These are phyloP conservation scores for Colletotrichum eleusines DNA, from an alignment of 2,329 filamentous ascomycete genomes.

Conservation along the genomic window DNA sequence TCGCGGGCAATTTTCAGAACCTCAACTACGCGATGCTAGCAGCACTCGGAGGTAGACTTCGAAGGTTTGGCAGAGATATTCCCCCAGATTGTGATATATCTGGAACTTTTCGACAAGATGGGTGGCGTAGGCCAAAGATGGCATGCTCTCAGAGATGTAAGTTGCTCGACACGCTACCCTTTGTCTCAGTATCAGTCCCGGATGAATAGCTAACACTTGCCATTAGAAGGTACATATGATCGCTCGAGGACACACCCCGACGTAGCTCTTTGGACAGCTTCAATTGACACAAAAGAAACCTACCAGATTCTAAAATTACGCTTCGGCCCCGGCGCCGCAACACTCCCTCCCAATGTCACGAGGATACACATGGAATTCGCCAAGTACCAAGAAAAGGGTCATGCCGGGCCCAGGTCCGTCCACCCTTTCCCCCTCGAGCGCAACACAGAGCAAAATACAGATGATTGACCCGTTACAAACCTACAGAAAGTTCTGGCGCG, in stretches of 20 bases:
- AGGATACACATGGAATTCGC: constrained; percentile 82
- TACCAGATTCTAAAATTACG: constrained; percentile 78
- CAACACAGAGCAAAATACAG: constrained; percentile 48
- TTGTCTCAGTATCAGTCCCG: background rate
- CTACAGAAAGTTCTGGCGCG: constrained; percentile 86
- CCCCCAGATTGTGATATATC: constrained; percentile 20
- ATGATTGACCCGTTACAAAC: background rate
- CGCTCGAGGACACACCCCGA: constrained; percentile 15
- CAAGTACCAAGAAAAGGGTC: constrained; percentile 70
- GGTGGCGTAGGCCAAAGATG: constrained; percentile 66
- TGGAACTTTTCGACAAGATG: constrained; percentile 54
- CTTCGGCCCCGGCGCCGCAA: constrained; percentile 84
- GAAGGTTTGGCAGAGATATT: constrained; percentile 11
- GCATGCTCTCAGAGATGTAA: constrained; percentile 79
- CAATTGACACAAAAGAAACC: constrained; percentile 46
- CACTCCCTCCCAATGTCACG: constrained; percentile 81
- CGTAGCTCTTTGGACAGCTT: constrained; percentile 2
- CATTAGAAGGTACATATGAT: constrained; percentile 40
- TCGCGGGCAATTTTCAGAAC: constrained; percentile 42
- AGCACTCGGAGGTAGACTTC: constrained; percentile 1
- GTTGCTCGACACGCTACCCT: constrained; percentile 48
- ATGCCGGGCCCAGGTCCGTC: constrained; percentile 78
- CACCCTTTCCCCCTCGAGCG: constrained; percentile 32
- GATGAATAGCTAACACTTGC: constrained; percentile 30
- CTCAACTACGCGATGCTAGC: constrained; percentile 33